A percentile compares a stretch with the other conserved stretches of the same genome.
Evolutionary conservation across 805 yeast genomes (phyloP).

Genomic region (Novakomyces olei): DNA sequence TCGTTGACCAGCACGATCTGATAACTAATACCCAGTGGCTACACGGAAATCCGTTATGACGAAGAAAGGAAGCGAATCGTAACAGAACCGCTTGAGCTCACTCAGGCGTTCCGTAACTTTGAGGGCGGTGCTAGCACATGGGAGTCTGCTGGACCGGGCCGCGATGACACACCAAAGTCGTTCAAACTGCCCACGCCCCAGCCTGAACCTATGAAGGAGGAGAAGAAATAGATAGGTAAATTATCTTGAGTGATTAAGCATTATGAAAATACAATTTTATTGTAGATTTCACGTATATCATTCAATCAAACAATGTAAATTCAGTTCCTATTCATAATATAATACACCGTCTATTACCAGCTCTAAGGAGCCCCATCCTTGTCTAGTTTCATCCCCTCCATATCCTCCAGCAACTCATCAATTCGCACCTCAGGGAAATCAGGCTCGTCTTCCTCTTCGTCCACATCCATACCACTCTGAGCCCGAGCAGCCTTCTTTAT

Average conservation of each 20-base stretch:
- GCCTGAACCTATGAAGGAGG: constrained; percentile 38
- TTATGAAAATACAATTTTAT: too few species aligned
- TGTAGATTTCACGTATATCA: too few species aligned
- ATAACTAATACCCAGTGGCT: too few species aligned
- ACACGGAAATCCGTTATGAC: constrained; percentile 43
- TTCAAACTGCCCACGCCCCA: constrained; percentile 67
- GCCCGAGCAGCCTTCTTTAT: constrained; percentile 5
- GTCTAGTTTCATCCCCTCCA: constrained; percentile 78
- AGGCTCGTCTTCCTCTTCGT: constrained; percentile 8
- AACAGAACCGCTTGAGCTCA: constrained; percentile 72
- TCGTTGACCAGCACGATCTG: too few species aligned
- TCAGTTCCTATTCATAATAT: too few species aligned
- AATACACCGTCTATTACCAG: too few species aligned
- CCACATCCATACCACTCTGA: constrained; percentile 2
- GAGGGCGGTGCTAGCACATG: constrained; percentile 71
- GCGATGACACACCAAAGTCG: constrained; percentile 56
- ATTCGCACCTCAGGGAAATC: constrained; percentile 52
- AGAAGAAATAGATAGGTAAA: constrained; percentile 19
- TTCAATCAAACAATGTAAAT: too few species aligned
- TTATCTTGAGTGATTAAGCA: too few species aligned
- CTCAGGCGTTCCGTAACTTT: constrained; percentile 84
- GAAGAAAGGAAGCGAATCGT: constrained; percentile 77
- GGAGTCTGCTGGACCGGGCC: constrained; percentile 81
- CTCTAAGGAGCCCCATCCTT: too few species aligned
- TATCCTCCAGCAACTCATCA: constrained; percentile 82